phyloP scores from a whole-genome alignment of 169 alveolate genomes.

The Plasmodium inui region DNA sequence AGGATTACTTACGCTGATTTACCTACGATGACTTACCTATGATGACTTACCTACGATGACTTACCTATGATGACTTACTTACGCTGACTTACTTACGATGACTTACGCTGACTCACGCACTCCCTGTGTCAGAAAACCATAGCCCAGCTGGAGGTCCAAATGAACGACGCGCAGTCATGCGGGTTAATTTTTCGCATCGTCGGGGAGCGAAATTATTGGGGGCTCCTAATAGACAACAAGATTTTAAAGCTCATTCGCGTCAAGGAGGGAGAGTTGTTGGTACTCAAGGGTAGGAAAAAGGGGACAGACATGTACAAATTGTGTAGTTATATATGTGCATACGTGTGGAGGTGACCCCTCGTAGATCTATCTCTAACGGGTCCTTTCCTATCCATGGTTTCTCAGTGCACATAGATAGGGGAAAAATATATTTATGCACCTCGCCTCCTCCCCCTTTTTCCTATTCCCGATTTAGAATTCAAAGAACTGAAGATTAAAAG shows the following conservation, averaged over 20 bases:
- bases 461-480: slow-evolving; percentile 7
- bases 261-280: slow-evolving; percentile 51
- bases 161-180: slow-evolving; percentile 60
- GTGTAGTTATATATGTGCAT: neutral
- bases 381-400: neutral
- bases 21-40: too few species aligned
- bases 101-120: too few species aligned
- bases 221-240: slow-evolving; percentile 56
- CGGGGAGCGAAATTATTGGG: slow-evolving; percentile 71
- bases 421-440: neutral
- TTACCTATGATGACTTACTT: too few species aligned
- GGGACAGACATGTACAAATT: neutral
- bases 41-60: too few species aligned
- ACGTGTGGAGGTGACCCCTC: neutral
- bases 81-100: too few species aligned
- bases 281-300: slow-evolving; percentile 30
- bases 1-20: neutral
- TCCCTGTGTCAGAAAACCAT: slow-evolving; percentile 52
- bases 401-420: neutral
- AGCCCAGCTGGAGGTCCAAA: slow-evolving; percentile 73
- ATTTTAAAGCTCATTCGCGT: slow-evolving; percentile 29
- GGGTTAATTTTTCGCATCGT: slow-evolving; percentile 60
- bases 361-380: neutral
- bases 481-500: slow-evolving; percentile 30
- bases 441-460: neutral